Base-by-base conservation (phyloP, 1,139 yeast species). In the Nakaseomyces nivariensis region DNA sequence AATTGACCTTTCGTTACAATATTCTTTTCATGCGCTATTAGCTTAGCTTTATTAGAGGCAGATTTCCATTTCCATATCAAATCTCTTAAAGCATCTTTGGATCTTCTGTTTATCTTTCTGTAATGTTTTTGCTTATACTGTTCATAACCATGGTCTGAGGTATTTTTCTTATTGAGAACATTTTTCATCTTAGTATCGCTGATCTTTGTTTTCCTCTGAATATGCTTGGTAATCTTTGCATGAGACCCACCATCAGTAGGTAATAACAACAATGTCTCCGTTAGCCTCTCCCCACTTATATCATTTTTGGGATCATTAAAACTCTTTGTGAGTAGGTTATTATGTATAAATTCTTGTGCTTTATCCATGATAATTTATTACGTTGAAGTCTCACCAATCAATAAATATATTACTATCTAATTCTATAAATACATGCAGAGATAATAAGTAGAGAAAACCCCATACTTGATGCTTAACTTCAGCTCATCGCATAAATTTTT, bases 231-330 rank as follows among this genome's bases (percentile, higher is more conserved):
- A n/a, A 62, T 46, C 27, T 55, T 52, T 1, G 56, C 48, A 9
- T 60, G 49, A 3, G 56, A 43, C 11, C 66, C 67, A 36, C 68
- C 68, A 55, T 62, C 67, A 0, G 68, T 64, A 9, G 68, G 67
- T 29, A 59, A 48, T 7, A 64, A 47, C n/a, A 64, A 49, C 29
- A 64, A 51, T 3, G 67, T 62, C 24, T 59, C 62, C 17, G 56
- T 56, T 11, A 64, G 51, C 43, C 68, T 51, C 4, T 56, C 57
- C 42, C 63, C 67, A 47, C 57, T 58, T 13, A 64, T 54, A 1
- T 66, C 66, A 51, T 62, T 62, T 34, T 55, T 56, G 9, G 66
- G 64, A 52, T 62, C 56, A 42, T 56, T 54, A 43, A 63, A 60
- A 47, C 58, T 61, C 46, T 56, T 61, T 0, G 64, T 57, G 9